Base-by-base conservation (phyloP, 768 basidiomycete genomes). In the Suillus hirtellus region DNA sequence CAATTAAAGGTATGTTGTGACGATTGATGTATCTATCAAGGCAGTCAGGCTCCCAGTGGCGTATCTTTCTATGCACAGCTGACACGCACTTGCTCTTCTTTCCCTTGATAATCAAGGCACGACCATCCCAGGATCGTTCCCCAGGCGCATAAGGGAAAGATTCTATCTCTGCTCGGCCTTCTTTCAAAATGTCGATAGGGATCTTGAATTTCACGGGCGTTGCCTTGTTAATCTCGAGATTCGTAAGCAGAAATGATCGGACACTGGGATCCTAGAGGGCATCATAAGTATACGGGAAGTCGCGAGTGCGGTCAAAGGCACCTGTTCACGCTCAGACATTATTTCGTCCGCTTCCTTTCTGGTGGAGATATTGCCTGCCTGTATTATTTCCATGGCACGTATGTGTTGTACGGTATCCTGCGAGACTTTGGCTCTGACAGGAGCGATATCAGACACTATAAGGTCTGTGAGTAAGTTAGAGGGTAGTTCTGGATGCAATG, bases 181-280 rank as follows among this genome's bases (percentile, higher is more conserved):
- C 77, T 3, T 79, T 78, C 24, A 96, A 77, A 59, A 89, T 85
- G 14, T 84, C 78, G 12, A 96, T 73, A 0, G 95, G 93, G 37
- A 96, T 79, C 14, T 86, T 84, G 74, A 96, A 96, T 61, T 80
- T 81, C n/a, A 88, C 75, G 2, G 71, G 67, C 7, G 77, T 73
- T 61, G 70, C 64, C 52, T 76, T 66, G 12, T 63, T 63, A 56
- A 63, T 70, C 21, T 83, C 72, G 24, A 95, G 79, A 75, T 97
- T 97, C 14, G 95, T 96, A 40, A 96, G 78, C 24, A 97, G 80
- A 77, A 95, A 97, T 56, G 92, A 88, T 34, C 92, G 87, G 35
- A 92, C 82, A 52, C 81, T 77, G 0, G 89, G 74, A 55, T 93
- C 87, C 95, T 96, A 65, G n/a, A 27, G 35, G 49, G 3, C 19